Conservation (phyloP, 106 monocot genomes). For the Xerophyta viscosa region DNA sequence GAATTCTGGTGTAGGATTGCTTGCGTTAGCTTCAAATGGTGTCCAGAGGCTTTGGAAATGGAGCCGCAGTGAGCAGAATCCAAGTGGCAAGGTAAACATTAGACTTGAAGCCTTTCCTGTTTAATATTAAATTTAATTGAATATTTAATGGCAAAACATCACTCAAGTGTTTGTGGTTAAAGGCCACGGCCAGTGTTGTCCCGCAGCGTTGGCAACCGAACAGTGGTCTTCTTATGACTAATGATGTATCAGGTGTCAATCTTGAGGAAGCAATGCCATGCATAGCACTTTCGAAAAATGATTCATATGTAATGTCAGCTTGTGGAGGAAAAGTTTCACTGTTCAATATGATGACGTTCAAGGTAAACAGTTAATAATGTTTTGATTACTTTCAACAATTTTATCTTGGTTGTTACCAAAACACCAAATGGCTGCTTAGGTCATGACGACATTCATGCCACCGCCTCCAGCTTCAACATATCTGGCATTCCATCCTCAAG, state of each 20-base stretch:
- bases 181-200: slow-evolving; percentile 58
- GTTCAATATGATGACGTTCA: slow-evolving; percentile 83
- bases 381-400: too few relatives aligned
- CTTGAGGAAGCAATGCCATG: slow-evolving; percentile 50
- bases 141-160: not conserved
- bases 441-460: slow-evolving; percentile 69
- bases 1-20: slow-evolving; percentile 46
- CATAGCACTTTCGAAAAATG: slow-evolving; percentile 71
- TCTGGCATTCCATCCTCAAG: slow-evolving; percentile 67
- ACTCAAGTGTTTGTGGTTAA: slow-evolving; percentile 11
- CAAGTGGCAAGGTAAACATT: slow-evolving; percentile 41
- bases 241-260: slow-evolving; percentile 31
- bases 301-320: slow-evolving; percentile 72
- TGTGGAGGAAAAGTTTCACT: slow-evolving; percentile 66
- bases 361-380: slow-evolving; percentile 20
- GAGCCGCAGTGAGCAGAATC: slow-evolving; percentile 55
- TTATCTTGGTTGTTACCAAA: too few relatives aligned
- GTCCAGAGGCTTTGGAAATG: slow-evolving; percentile 62
- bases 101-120: too few relatives aligned
- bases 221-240: slow-evolving; percentile 55
- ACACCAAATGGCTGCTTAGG: slow-evolving; percentile 24
- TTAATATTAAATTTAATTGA: not conserved
- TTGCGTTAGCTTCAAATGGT: slow-evolving; percentile 54
- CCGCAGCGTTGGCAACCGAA: slow-evolving; percentile 58
- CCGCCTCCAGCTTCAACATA: slow-evolving; percentile 57